Conservation (phyloP, 805 yeast species). For the Candida argentea region DNA sequence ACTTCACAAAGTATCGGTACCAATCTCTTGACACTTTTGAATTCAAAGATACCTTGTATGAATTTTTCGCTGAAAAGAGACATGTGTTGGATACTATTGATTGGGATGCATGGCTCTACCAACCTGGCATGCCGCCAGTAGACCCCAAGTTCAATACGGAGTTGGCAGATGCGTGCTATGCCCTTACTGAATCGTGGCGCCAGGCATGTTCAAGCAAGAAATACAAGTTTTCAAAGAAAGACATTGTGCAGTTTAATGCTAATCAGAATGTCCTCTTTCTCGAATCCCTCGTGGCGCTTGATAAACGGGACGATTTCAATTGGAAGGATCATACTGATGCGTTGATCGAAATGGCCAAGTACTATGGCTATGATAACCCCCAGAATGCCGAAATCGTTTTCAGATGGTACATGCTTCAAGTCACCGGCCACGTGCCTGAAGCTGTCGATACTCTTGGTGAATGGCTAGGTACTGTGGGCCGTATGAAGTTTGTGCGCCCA, state of each 20-base stretch:
- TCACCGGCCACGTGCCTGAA: constrained; percentile 39
- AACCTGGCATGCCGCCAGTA: constrained; percentile 78
- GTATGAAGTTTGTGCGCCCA: constrained; percentile 28
- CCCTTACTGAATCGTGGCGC: constrained; percentile 60
- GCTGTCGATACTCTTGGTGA: constrained; percentile 50
- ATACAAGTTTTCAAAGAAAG: constrained; percentile 32
- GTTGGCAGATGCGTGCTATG: constrained; percentile 63
- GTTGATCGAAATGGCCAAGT: constrained; percentile 22
- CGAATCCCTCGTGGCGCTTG: constrained; percentile 49
- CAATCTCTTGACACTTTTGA: constrained; percentile 72
- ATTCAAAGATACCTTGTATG: constrained; percentile 68
- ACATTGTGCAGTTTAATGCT: constrained; percentile 51
- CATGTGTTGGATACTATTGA: constrained; percentile 58
- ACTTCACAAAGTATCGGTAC: constrained; percentile 61
- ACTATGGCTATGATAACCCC: constrained; percentile 39
- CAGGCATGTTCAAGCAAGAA: constrained; percentile 15
- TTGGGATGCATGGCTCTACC: constrained; percentile 77
- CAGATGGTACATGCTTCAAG: constrained; percentile 64
- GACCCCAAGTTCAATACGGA: constrained; percentile 73
- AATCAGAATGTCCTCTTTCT: constrained; percentile 74
- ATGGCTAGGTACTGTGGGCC: constrained; percentile 26
- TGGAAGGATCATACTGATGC: constrained; percentile 27
- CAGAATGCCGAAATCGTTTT: constrained; percentile 73
- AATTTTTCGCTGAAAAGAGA: constrained; percentile 41
- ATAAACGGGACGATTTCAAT: constrained; percentile 28